Base-by-base conservation (phyloP, 148 eudicot species). In the Vaccinium darrowii region DNA sequence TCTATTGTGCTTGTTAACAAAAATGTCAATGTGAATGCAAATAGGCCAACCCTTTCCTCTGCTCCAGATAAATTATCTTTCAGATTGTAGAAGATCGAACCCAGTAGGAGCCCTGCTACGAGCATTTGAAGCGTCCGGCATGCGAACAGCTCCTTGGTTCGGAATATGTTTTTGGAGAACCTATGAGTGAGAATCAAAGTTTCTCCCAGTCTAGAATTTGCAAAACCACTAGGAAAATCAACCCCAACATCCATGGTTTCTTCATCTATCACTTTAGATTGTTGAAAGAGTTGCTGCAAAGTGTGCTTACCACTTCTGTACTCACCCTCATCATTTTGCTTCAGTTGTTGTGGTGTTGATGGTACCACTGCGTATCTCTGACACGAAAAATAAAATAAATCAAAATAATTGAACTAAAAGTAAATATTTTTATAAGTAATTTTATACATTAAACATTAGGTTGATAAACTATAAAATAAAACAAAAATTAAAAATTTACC, bases 1-100 rank as follows among this genome's bases (percentile, higher is more conserved):
- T 97, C 99, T 60, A 92, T 93, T 19, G 98, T 94, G 86, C 92
- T 90, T 25, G 99, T 91, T 5, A 97, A 81, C 81, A 97, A 82
- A 86, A 95, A 97, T 36, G 99, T 97, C 83, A 97, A 79, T 53
- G 92, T 91, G 89, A 97, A 97, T 15, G 99, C 99, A 82, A 97
- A 95, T 50, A 97, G 84, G n/a, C 99, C 99, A 16, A 93, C 95
- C 84, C 94, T 89, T 86, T 95, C 99, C 76, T 89, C 84, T 1
- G 99, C 95, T 51, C 99, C 99, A 7, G 87, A 72, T 67, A 97
- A 84, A 88, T 94, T 88, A 58, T 91, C 88, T 51, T 90, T 84
- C 8, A 97, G 94, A 84, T 91, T 60, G 71, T 92, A 94, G 80
- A 97, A 97, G 62, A 97, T 95, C 1, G 99, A 97, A 7, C 99